Evolutionary conservation across 306 rosid species (phyloP).

Genomic region (Sindora glabra): DNA sequence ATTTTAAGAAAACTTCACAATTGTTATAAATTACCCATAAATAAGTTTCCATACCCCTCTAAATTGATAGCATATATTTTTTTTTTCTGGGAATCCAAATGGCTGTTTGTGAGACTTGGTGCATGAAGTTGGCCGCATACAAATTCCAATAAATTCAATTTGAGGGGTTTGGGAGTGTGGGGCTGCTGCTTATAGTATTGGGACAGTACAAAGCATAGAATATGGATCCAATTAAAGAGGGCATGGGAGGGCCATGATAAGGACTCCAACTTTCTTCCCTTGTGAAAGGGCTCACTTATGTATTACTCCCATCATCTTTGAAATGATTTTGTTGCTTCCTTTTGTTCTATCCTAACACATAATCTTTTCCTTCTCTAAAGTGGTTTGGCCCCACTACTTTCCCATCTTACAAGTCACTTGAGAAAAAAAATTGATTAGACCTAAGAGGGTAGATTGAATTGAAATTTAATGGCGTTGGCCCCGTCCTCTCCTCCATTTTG

Average conservation of each 20-base stretch:
- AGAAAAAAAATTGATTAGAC: conserved; percentile 23
- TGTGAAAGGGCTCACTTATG: conserved; percentile 63
- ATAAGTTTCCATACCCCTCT: too few species aligned
- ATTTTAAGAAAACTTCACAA: too few species aligned
- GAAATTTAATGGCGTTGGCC: conserved; percentile 18
- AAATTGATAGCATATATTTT: too few species aligned
- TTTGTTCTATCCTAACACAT: conserved; percentile 41
- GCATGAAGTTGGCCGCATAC: conserved; percentile 44
- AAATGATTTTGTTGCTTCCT: conserved; percentile 66
- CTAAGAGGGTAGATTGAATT: conserved; percentile 28
- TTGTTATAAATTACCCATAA: too few species aligned
- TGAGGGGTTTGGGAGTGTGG: conserved; percentile 42
- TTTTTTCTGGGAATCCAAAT: conserved; percentile 19
- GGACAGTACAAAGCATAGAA: conserved; percentile 53
- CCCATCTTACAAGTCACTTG: conserved; percentile 33
- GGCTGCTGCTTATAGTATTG: conserved; percentile 20
- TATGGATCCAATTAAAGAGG: conserved; percentile 47
- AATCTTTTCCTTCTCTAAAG: conserved; percentile 33
- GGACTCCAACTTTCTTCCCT: conserved; percentile 66
- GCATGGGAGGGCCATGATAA: conserved; percentile 48
- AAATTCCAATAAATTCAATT: conserved; percentile 44
- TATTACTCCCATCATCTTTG: conserved; percentile 36
- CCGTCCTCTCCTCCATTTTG: too few species aligned
- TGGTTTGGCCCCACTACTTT: conserved; percentile 30
- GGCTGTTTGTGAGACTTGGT: conserved; percentile 22